phyloP scores from a whole-genome alignment of 805 yeast species.

The Saccharomyces mikatae region DNA sequence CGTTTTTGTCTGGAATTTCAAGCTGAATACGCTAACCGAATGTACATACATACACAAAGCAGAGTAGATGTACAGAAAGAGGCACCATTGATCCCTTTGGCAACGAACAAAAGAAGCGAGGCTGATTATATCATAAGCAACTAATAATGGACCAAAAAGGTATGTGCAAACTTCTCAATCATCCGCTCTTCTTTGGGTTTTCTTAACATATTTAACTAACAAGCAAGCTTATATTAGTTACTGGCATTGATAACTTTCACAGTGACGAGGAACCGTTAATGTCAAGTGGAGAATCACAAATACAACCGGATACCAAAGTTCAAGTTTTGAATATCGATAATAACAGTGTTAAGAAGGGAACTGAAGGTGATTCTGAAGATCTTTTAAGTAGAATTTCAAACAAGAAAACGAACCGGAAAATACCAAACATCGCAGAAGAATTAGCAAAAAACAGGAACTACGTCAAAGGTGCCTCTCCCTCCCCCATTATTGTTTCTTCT shows the following conservation, averaged over 20 bases:
- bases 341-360: not conserved
- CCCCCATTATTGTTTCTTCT: constrained; percentile 7
- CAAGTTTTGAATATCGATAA: not conserved
- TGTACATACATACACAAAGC: not conserved
- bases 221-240: not conserved
- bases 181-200: not conserved
- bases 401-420: constrained; percentile 2
- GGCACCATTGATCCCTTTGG: not conserved
- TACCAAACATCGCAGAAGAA: constrained; percentile 28
- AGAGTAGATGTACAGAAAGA: no score
- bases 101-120: not conserved
- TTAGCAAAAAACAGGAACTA: constrained; percentile 27
- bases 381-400: not conserved
- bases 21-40: not conserved
- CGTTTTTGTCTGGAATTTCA: not conserved
- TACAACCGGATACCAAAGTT: not conserved
- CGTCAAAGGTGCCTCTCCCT: constrained; percentile 13
- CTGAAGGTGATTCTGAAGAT: not conserved
- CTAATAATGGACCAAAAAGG: not conserved
- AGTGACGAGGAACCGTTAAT: not conserved
- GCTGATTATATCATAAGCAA: not conserved
- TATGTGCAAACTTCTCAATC: not conserved
- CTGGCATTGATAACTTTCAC: not conserved
- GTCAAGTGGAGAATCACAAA: not conserved
- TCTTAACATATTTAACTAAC: not conserved